Conservation (phyloP, 2,329 filamentous ascomycete genomes). For the Sclerotinia spermophila region DNA sequence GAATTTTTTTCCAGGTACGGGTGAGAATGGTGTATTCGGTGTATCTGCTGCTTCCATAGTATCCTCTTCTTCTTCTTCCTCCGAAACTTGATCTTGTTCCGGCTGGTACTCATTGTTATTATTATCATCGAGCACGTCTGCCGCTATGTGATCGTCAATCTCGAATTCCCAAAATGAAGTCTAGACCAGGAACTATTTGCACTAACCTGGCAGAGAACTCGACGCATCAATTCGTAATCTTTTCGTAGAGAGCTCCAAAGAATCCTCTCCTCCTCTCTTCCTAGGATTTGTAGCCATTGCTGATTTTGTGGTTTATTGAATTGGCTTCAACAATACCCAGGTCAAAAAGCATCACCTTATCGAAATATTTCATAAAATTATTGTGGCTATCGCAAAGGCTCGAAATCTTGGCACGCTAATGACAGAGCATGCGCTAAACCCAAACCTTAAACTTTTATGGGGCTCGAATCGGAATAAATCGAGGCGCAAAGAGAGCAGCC, state of each 20-base stretch:
- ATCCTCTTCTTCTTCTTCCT: constrained; percentile 39
- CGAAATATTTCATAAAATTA: constrained; percentile 21
- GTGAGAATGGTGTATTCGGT: constrained; percentile 49
- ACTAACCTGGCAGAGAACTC: constrained; percentile 18
- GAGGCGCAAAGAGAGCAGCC: constrained; percentile 14
- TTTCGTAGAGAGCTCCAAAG: constrained; percentile 26
- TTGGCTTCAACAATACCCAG: neutral
- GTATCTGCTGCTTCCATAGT: constrained; percentile 40
- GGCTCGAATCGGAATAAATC: constrained; percentile 7
- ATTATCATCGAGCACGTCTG: constrained; percentile 41
- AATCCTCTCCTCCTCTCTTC: constrained; percentile 28
- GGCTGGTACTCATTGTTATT: constrained; percentile 39
- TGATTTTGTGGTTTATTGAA: neutral
- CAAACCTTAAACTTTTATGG: constrained; percentile 30
- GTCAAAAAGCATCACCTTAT: neutral
- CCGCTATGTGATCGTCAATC: constrained; percentile 13
- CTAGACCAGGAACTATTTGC: constrained; percentile 20
- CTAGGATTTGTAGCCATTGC: constrained; percentile 28
- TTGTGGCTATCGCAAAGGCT: constrained; percentile 15
- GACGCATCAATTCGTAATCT: constrained; percentile 26
- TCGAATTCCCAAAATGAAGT: neutral
- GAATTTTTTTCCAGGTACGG: constrained; percentile 47
- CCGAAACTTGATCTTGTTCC: constrained; percentile 34
- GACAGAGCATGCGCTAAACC: constrained; percentile 15
- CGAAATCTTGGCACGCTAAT: constrained; percentile 30